Evolutionary conservation across 768 basidiomycete genomes (phyloP), one percentile per base, ranked within the genome.

Genomic region (Kwoniella newhampshirensis): DNA sequence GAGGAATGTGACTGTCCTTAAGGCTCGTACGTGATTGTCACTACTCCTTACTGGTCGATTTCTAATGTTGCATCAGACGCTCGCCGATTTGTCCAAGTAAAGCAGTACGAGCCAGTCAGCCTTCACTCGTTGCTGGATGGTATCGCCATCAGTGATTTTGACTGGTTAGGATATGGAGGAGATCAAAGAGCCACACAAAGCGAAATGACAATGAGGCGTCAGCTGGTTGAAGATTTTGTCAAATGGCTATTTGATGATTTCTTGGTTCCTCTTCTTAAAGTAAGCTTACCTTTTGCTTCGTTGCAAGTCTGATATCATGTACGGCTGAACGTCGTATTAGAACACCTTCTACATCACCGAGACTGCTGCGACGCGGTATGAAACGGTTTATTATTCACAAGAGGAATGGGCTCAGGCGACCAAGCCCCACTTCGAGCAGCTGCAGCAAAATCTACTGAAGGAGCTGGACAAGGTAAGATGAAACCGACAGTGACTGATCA

Each of bases 261-360:
- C 73, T 75, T 98, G 6, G 74, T 88, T 3, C 83, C 87, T 0
- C 78, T 98, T 4, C 74, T 98, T 30, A 87, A 84, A 80, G 94
- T 89, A 60, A 42, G 81, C 70, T 18, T 0, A 1, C 26, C 4
- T 27, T 5, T 21, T 5, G 11, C 26, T 4, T 11, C 11, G 2
- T 7, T 49, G 20, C n/a, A n/a, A n/a, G n/a, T n/a, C n/a, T n/a
- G n/a, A n/a, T n/a, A n/a, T n/a, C n/a, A n/a, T 28, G n/a, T 12
- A 37, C 27, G 36, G 48, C 48, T 49, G 23, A 49, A 27, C 15
- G 4, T 4, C 15, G 40, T 36, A 36, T 25, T 52, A 97, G 93
- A 90, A 90, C 2, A 86, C 86, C 0, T 99, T 96, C 77, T 97
- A 97, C 75, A 81, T 91, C 41, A 98, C 96, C 0, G 89, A 98